These are phyloP conservation scores for Tetragonia tetragonoides DNA, from an alignment of 148 eudicot genomes.

Conservation along the genomic window DNA sequence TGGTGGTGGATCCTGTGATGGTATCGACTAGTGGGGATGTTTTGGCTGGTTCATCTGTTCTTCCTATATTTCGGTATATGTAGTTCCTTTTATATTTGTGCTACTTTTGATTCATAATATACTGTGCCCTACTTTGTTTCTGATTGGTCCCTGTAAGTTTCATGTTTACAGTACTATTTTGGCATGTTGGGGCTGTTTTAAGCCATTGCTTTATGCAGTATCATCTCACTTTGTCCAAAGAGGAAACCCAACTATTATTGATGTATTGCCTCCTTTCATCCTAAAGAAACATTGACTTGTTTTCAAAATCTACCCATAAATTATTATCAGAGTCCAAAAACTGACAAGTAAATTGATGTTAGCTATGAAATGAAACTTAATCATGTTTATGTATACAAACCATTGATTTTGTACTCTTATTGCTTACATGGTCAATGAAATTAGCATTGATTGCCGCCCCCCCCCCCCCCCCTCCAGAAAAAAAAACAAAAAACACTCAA, in stretches of 20 bases:
- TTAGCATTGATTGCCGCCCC: too few species aligned
- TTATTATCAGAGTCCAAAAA: background rate
- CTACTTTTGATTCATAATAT: background rate
- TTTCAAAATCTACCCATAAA: background rate
- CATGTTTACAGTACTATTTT: background rate
- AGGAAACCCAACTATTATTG: background rate
- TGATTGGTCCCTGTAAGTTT: background rate
- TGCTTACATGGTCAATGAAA: too few species aligned
- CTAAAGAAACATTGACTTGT: too few species aligned
- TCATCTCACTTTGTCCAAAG: background rate
- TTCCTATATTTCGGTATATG: constrained; percentile 55
- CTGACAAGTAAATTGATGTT: background rate
- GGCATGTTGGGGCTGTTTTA: background rate
- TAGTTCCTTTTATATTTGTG: constrained; percentile 1
- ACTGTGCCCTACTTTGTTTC: background rate
- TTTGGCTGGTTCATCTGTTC: constrained; percentile 72
- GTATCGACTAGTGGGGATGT: constrained; percentile 94
- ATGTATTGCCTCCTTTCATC: background rate
- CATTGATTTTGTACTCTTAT: background rate
- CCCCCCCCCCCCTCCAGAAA: too few species aligned
- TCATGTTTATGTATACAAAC: background rate
- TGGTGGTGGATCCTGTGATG: constrained; percentile 98
- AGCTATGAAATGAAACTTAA: background rate
- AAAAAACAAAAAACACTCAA: too few species aligned
- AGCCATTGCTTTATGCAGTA: background rate